phyloP scores from a whole-genome alignment of 371 early-diverging fungal species.

The Gilbertella persicaria region DNA sequence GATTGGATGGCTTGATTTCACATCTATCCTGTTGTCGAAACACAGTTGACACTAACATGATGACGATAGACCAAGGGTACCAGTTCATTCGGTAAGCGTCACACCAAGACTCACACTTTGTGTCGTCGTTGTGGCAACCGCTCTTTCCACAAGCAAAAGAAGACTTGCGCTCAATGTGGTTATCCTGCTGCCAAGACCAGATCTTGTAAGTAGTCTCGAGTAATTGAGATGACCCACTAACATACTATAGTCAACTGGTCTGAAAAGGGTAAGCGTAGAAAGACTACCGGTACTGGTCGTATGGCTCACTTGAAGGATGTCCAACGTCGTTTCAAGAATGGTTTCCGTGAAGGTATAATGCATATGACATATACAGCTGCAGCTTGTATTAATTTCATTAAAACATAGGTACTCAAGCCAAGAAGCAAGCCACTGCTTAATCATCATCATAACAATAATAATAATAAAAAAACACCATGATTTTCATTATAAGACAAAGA shows the following conservation, averaged over 20 bases:
- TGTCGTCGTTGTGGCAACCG: slow-evolving; percentile 99
- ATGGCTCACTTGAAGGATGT: slow-evolving; percentile 96
- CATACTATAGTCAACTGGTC: slow-evolving; percentile 83
- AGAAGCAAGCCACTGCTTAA: slow-evolving; percentile 53
- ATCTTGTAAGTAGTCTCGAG: slow-evolving; percentile 69
- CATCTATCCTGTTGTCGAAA: too few species aligned
- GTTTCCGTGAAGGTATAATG: slow-evolving; percentile 87
- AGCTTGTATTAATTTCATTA: too few species aligned
- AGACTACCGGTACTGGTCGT: slow-evolving; percentile 99
- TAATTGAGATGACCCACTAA: background rate
- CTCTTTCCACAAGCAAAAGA: too few species aligned
- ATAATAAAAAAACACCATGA: background rate
- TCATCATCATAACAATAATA: slow-evolving; percentile 30
- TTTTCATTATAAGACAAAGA: background rate
- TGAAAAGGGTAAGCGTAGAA: slow-evolving; percentile 96
- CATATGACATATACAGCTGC: too few species aligned
- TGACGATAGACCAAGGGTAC: slow-evolving; percentile 96
- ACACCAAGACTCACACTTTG: slow-evolving; percentile 98
- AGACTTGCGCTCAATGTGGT: too few species aligned
- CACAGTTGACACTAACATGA: background rate
- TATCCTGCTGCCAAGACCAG: slow-evolving; percentile 98
- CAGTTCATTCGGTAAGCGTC: slow-evolving; percentile 99
- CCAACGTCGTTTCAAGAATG: slow-evolving; percentile 94
- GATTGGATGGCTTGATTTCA: background rate
- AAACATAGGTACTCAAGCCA: slow-evolving; percentile 58